Conservation (phyloP, 768 basidiomycete genomes). For the Leccinum incarnatum region DNA sequence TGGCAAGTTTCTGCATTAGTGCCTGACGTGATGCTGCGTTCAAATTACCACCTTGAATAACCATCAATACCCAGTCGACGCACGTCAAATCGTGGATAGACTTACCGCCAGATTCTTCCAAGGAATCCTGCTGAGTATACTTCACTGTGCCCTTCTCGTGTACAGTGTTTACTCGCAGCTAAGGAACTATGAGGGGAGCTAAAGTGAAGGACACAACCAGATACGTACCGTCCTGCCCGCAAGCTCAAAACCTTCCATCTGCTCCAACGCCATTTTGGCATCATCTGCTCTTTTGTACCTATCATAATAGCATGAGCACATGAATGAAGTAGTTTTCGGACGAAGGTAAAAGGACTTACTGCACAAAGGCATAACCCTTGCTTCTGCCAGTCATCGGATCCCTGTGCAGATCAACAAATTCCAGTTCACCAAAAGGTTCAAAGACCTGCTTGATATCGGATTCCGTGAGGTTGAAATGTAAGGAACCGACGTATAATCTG, state of each 20-base stretch:
- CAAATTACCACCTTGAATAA: conserved; percentile 81
- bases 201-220: conserved; percentile 7
- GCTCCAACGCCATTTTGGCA: conserved; percentile 94
- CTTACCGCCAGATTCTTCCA: conserved; percentile 89
- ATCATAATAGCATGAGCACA: conserved; percentile 3
- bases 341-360: conserved; percentile 49
- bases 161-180: conserved; percentile 90
- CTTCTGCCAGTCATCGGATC: conserved; percentile 93
- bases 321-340: neutral
- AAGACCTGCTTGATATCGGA: conserved; percentile 99
- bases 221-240: conserved; percentile 82
- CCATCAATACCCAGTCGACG: conserved; percentile 11
- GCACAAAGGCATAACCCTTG: conserved; percentile 97
- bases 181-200: conserved; percentile 14
- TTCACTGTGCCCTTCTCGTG: conserved; percentile 83
- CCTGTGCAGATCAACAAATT: conserved; percentile 96
- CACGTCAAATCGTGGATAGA: neutral
- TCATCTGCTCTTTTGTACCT: conserved; percentile 91
- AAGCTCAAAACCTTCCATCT: conserved; percentile 98
- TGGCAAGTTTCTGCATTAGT: conserved; percentile 99
- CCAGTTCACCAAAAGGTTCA: conserved; percentile 96
- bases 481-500: conserved; percentile 94
- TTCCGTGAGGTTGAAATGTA: conserved; percentile 96
- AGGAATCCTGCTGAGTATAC: conserved; percentile 72
- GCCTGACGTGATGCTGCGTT: conserved; percentile 98